Evolutionary conservation across 2,329 filamentous ascomycete genomes (phyloP), one percentile per base, ranked within the genome.

Genomic region (Ophiostoma piceae): DNA sequence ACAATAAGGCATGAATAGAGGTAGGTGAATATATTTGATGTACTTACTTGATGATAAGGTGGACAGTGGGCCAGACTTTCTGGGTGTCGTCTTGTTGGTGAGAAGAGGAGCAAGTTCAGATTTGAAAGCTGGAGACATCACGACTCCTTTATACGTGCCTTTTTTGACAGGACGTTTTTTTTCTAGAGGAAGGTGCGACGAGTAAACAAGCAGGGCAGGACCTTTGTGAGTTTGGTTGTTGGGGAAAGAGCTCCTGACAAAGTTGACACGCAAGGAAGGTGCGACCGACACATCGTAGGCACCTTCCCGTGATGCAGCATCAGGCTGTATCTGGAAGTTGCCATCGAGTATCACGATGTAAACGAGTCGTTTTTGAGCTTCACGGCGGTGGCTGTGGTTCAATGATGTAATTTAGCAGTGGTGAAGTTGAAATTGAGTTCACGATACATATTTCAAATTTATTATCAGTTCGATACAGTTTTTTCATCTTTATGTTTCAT

Each of bases 1-100:
- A 16, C 16, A 19, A n/a, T 6, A 16, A 47, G 5, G 6, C 5
- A 47, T 47, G 41, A 43, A 19, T n/a, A 8, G 43, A 47, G 6
- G 16, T 16, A 47, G 16, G 43, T 47, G 43, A n/a, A 47, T 47
- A 16, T 47, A 7, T n/a, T n/a, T 19, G 5, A 19, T n/a, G 4
- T n/a, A 9, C 60, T 35, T 37, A 64, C 60, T 64, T 64, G 60
- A 39, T 39, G 32, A 39, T 14, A 64, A 14, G 60, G 32, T 64
- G 60, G 62, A 39, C 62, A 22, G n/a, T 14, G 62, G 32, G 32
- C 60, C 60, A 64, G 60, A 35, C 16, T 26, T 32, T 26, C 26
- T 37, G 11, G 29, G 57, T n/a, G 57, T 16, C 7, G 57, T 64
- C 32, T 37, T 64, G 32, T 35, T 14, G 29, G 26, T 64, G 60